Conservation (phyloP, 225 moss, liverwort and hornwort species). For the Marchantia paleacea region DNA sequence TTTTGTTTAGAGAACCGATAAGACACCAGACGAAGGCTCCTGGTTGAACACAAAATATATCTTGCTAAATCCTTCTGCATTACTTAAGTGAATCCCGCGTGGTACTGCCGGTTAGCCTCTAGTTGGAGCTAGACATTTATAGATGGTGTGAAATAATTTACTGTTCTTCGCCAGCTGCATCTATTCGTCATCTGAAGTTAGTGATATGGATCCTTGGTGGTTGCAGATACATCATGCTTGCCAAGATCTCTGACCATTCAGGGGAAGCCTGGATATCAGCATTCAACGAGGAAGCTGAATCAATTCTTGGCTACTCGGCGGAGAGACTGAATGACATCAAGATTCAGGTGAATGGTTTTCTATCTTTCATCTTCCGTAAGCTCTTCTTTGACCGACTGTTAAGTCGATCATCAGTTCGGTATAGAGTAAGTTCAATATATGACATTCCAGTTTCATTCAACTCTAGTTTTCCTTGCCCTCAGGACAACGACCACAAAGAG, state of each 20-base stretch:
- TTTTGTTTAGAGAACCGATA: not conserved
- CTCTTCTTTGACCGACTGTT: not conserved
- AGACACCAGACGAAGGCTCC: too few species aligned
- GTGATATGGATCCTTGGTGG: not conserved
- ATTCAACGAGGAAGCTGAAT: conserved; percentile 88
- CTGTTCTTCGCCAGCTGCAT: not conserved
- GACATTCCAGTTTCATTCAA: not conserved
- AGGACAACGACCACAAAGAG: conserved; percentile 54
- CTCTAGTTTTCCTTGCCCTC: not conserved
- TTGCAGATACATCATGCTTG: conserved; percentile 76
- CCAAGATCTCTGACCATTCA: conserved; percentile 68
- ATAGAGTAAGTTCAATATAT: not conserved
- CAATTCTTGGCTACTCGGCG: conserved; percentile 49
- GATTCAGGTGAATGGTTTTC: conserved; percentile 39
- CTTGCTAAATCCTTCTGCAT: too few species aligned
- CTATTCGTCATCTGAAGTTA: not conserved
- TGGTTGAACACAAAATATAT: too few species aligned
- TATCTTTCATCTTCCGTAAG: not conserved
- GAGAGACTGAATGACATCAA: conserved; percentile 50
- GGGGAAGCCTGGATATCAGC: conserved; percentile 89
- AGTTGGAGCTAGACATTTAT: too few species aligned
- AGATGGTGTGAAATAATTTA: too few species aligned
- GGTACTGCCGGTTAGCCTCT: too few species aligned
- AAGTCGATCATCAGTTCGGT: not conserved
- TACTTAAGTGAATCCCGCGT: too few species aligned